A percentile compares a stretch with the other conserved stretches of the same genome.
Conservation (phyloP, 1,284 basidiomycete genomes). For the Ustilago trichophora region DNA sequence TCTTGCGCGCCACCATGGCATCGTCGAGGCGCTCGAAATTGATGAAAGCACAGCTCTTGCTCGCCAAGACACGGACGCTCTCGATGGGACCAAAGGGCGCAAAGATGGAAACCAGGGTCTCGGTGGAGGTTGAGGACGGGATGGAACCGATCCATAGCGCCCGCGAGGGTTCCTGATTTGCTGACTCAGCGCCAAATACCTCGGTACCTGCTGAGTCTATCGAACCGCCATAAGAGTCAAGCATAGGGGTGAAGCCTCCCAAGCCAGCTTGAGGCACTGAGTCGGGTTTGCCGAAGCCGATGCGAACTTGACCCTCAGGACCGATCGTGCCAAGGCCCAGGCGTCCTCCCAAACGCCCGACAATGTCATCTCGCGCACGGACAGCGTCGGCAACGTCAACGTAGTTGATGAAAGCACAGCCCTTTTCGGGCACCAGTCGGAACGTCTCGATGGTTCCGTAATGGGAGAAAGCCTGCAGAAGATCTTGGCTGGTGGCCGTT, state of each 20-base stretch:
- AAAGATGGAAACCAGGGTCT: constrained; percentile 79
- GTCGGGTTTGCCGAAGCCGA: constrained; percentile 97
- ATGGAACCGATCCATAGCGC: constrained; percentile 61
- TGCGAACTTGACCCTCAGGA: constrained; percentile 76
- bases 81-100: constrained; percentile 97
- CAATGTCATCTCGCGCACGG: constrained; percentile 92
- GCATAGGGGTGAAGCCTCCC: constrained; percentile 16
- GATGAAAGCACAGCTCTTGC: constrained; percentile 95
- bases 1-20: constrained; percentile 90
- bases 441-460: constrained; percentile 97
- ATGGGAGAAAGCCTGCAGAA: constrained; percentile 91
- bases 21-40: constrained; percentile 98
- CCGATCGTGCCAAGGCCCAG: constrained; percentile 74
- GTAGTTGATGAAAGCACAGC: constrained; percentile 98
- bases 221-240: constrained; percentile 3
- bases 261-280: constrained; percentile 71
- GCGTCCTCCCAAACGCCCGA: constrained; percentile 90
- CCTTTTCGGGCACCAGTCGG: constrained; percentile 94
- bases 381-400: constrained; percentile 93
- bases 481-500: constrained; percentile 89
- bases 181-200: constrained; percentile 18
- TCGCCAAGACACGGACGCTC: constrained; percentile 90
- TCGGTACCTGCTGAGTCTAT: constrained; percentile 6
- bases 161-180: constrained; percentile 45
- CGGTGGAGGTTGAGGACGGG: constrained; percentile 43